A percentile compares a stretch with the other conserved stretches of the same genome.
Evolutionary conservation across 768 basidiomycete species (phyloP).

Genomic region (Coprinopsis sp.): DNA sequence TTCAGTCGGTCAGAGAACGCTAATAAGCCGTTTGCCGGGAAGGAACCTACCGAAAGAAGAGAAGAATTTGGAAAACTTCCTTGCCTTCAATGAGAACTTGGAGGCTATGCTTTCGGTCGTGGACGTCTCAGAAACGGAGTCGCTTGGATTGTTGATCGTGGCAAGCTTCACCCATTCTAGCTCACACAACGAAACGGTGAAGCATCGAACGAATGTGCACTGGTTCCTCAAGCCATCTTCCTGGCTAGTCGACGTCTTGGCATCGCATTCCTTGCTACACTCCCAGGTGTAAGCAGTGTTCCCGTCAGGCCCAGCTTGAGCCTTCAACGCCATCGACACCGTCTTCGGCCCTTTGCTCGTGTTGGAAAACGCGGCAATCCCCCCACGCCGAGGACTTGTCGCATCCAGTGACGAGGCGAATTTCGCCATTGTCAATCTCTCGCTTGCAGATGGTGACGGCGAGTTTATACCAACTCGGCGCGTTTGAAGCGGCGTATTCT

Average conservation of each 20-base stretch:
- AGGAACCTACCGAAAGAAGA: slow-evolving; percentile 6
- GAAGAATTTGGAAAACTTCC: slow-evolving; percentile 6
- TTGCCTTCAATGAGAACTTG: neutral
- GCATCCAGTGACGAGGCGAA: slow-evolving; percentile 30
- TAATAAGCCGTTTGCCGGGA: neutral
- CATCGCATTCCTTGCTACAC: slow-evolving; percentile 1
- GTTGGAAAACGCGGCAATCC: slow-evolving; percentile 17
- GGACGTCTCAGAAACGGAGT: neutral
- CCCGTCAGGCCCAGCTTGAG: neutral
- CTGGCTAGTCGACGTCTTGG: neutral
- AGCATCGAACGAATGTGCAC: slow-evolving; percentile 8
- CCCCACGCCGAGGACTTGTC: slow-evolving; percentile 26
- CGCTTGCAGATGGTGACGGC: slow-evolving; percentile 20
- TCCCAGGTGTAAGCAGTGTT: slow-evolving; percentile 1
- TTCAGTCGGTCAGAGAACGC: neutral
- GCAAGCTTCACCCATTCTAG: slow-evolving; percentile 6
- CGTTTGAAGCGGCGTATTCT: slow-evolving; percentile 22
- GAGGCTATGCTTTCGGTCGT: slow-evolving; percentile 2
- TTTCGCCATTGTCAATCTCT: slow-evolving; percentile 19
- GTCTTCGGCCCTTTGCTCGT: neutral
- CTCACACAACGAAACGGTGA: slow-evolving; percentile 5
- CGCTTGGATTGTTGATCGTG: neutral
- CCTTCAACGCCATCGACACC: neutral
- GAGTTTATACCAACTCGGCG: slow-evolving; percentile 26
- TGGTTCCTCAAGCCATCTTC: slow-evolving; percentile 3